These are phyloP conservation scores for Sporobolomyces pararoseus DNA, from an alignment of 768 basidiomycete genomes.

Conservation along the genomic window DNA sequence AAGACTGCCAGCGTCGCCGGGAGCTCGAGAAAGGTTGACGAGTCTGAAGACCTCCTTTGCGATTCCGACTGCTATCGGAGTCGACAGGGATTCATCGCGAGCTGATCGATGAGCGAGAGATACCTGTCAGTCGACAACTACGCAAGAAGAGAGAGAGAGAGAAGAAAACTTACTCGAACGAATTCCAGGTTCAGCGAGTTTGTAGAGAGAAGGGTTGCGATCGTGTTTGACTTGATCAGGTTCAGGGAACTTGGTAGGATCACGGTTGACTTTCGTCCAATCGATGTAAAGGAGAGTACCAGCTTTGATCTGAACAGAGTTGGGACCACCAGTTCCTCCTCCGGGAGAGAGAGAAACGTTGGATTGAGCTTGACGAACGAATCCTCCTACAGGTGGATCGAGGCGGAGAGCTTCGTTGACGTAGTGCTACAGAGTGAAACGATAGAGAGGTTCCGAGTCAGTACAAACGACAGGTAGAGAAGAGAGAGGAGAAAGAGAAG, in stretches of 20 bases:
- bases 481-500: background rate
- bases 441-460: background rate
- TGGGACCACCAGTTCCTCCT: too few relatives aligned
- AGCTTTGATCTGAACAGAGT: background rate
- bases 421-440: background rate
- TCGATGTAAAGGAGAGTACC: slow-evolving; percentile 15
- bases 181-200: background rate
- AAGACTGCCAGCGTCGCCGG: background rate
- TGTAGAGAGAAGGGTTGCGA: background rate
- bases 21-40: background rate
- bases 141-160: too few relatives aligned
- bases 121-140: background rate
- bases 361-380: slow-evolving; percentile 13
- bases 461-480: too few relatives aligned
- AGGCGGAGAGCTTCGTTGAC: slow-evolving; percentile 28
- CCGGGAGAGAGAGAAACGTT: background rate
- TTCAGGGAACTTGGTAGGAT: background rate
- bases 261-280: background rate
- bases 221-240: slow-evolving; percentile 3
- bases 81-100: slow-evolving; percentile 9
- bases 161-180: slow-evolving; percentile 7
- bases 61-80: background rate
- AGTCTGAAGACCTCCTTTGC: slow-evolving; percentile 1
- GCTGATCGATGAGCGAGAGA: background rate
- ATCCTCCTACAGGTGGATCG: slow-evolving; percentile 14